Evolutionary conservation across 768 basidiomycete genomes (phyloP).

Genomic region (Suillus clintonianus): DNA sequence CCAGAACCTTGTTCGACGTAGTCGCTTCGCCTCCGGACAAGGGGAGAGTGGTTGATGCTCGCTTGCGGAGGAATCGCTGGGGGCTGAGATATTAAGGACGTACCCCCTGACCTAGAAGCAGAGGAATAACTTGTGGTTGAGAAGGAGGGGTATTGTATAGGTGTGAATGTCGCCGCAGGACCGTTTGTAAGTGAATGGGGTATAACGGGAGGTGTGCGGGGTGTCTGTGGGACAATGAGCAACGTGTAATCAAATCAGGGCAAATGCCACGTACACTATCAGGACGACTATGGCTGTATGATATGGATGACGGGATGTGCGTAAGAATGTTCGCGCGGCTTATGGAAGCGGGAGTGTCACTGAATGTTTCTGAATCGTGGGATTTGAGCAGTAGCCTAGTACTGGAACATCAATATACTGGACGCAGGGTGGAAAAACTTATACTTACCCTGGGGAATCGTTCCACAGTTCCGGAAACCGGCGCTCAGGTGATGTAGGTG

Average conservation of each 20-base stretch:
- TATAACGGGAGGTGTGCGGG: slow-evolving; percentile 36
- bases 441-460: slow-evolving; percentile 21
- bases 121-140: slow-evolving; percentile 41
- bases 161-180: slow-evolving; percentile 26
- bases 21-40: slow-evolving; percentile 73
- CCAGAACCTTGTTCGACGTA: slow-evolving; percentile 68
- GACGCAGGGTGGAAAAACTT: background rate
- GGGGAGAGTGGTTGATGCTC: slow-evolving; percentile 77
- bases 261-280: slow-evolving; percentile 46
- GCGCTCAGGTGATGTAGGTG: slow-evolving; percentile 6
- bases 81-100: slow-evolving; percentile 43
- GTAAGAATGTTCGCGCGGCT: slow-evolving; percentile 43
- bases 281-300: slow-evolving; percentile 47
- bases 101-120: slow-evolving; percentile 23
- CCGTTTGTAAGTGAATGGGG: slow-evolving; percentile 41
- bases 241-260: background rate
- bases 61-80: slow-evolving; percentile 77
- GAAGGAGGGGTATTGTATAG: slow-evolving; percentile 59
- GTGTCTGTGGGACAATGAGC: slow-evolving; percentile 28
- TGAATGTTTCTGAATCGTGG: slow-evolving; percentile 12
- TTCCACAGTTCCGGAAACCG: slow-evolving; percentile 15
- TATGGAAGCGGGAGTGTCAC: slow-evolving; percentile 17
- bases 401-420: slow-evolving; percentile 4
- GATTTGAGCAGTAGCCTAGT: slow-evolving; percentile 18
- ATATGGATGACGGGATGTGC: slow-evolving; percentile 43